Percentiles rank a stretch among this genome's conserved stretches.
Conservation (phyloP, 768 basidiomycete genomes). For the Pleurotus djamor region DNA sequence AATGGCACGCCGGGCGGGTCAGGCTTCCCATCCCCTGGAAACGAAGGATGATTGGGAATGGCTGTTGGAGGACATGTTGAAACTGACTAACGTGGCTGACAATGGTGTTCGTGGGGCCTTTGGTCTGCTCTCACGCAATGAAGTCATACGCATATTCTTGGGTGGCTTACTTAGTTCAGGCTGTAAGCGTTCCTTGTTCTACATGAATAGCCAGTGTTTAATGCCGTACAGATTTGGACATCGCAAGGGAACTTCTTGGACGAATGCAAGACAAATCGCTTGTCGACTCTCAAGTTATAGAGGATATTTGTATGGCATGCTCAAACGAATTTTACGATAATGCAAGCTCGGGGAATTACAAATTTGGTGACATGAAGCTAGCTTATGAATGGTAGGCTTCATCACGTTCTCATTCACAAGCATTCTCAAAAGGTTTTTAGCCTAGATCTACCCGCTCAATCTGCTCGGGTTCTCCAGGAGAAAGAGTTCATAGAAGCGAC, state of each 20-base stretch:
- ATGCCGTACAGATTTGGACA: conserved; percentile 50
- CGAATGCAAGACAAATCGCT: conserved; percentile 44
- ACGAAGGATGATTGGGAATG: conserved; percentile 81
- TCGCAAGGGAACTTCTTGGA: conserved; percentile 61
- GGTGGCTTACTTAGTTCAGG: conserved; percentile 83
- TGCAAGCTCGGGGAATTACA: conserved; percentile 88
- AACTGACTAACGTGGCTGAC: conserved; percentile 66
- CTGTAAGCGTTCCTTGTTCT: conserved; percentile 53
- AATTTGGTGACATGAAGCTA: conserved; percentile 92
- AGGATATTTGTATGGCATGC: conserved; percentile 77
- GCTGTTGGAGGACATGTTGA: conserved; percentile 88
- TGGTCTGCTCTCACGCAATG: conserved; percentile 65
- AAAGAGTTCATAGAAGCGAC: conserved; percentile 98
- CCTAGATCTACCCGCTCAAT: conserved; percentile 67
- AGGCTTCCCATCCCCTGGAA: conserved; percentile 47
- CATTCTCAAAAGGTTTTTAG: conserved; percentile 33
- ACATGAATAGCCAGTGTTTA: conserved; percentile 9
- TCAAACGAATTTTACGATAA: conserved; percentile 96
- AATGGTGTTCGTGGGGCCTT: conserved; percentile 74
- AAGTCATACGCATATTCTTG: conserved; percentile 82
- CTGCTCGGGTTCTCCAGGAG: conserved; percentile 63
- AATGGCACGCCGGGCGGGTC: conserved; percentile 74
- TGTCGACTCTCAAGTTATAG: conserved; percentile 50
- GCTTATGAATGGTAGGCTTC: conserved; percentile 89
- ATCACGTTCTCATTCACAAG: conserved; percentile 3